Base-by-base conservation (phyloP, 495 filamentous ascomycete species). In the Xylaria castorea region DNA sequence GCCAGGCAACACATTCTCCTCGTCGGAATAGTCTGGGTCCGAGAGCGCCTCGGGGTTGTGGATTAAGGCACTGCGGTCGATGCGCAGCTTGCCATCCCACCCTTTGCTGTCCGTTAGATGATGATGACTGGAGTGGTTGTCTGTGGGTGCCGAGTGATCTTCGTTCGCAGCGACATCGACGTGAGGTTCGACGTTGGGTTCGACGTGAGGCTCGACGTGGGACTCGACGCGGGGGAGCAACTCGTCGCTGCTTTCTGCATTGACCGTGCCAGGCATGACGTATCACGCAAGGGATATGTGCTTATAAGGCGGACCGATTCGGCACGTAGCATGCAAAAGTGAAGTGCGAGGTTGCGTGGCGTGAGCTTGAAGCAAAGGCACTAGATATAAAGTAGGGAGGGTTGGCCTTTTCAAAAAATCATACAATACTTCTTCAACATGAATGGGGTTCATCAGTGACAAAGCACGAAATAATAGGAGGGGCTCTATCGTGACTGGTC, bases 31-130 rank as follows among this genome's bases (percentile, higher is more conserved):
- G 55, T 96, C 94, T 1, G 93, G 90, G 74, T 97, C 94, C 48
- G 91, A 91, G 36, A 94, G 79, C 22, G 92, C 91, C 76, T 95
- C 93, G 20, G 92, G 91, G 76, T 96, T 95, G 27, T 88, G 85
- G 8, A 91, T 86, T 53, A 88, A 86, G 65, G 83, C 80, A 53
- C 81, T 88, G 73, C 90, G 91, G 65, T 92, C 89, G 12, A 93
- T 80, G 20, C 95, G 86, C 65, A 97, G 86, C 82, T 98, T 98
- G 66, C 95, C 95, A 83, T 97, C 94, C 94, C 94, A 98, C 67
- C 94, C 94, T 77, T 92, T 93, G 80, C 90, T 91, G 78, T 93
- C 83, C 70, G 79, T 82, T 25, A 85, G 78, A 18, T 80, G 80
- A 20, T 80, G 80, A 14, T 83, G 83, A 61, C 82, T 85, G 16